Evolutionary conservation across 163 green algal species (phyloP), one percentile per base, ranked within the genome.

Genomic region (Botryococcus braunii): DNA sequence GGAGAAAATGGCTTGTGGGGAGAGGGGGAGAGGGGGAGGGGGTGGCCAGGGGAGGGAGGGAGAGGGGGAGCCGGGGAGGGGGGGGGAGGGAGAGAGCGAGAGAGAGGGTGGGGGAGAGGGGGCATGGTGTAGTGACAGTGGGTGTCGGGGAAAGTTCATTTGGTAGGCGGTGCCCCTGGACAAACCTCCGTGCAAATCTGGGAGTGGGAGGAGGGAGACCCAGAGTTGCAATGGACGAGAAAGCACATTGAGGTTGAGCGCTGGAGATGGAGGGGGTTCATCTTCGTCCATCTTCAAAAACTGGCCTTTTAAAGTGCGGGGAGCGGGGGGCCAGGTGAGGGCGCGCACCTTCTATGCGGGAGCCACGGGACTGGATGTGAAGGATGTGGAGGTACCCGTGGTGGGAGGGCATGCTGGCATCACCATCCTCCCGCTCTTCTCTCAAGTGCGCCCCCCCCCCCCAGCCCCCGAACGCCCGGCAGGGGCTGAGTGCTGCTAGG

Each of bases 371-470:
- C n/a, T 76, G 46, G 62, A 81, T 70, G 79, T 91, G 0, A 74
- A 77, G 21, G 75, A 91, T 21, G 88, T 97, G 35, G 85, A 96
- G 63, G 82, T 99, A 34, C 95, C 95, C 1, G 95, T 99, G 27
- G 80, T 99, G 35, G 94, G 94, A 34, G 94, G 94, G 59, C 94
- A 99, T 71, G 94, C 94, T 0, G 94, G 94, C 60, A 86, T 94
- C 69, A 99, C 94, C 79, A 99, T 99, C 80, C 86, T 99, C 72
- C 94, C 95, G 2, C 86, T 99, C 32, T 95, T 98, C 71, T 96
- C 86, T 35, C n/a, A n/a, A n/a, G n/a, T n/a, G n/a, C n/a, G n/a
- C n/a, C n/a, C n/a, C n/a, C n/a, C n/a, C n/a, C n/a, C n/a, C n/a
- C n/a, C n/a, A n/a, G n/a, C n/a, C n/a, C n/a, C n/a, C n/a, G n/a